These are phyloP conservation scores for Chalara sp. DNA, from an alignment of 2,329 filamentous ascomycete species.

Conservation along the genomic window DNA sequence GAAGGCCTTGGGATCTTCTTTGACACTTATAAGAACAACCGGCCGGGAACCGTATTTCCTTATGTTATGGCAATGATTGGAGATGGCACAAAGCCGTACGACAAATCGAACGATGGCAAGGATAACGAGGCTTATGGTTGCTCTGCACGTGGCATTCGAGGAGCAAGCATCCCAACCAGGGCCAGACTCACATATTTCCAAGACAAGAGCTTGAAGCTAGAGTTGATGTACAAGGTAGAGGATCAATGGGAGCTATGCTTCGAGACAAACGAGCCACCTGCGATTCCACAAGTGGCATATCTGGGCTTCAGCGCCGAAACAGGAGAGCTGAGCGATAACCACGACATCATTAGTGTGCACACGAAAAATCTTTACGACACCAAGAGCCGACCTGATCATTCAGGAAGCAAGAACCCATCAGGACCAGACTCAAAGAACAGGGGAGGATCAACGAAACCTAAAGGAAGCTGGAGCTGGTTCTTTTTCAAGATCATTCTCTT, in stretches of 20 bases:
- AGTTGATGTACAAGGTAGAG: conserved; percentile 90
- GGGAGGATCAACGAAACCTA: conserved; percentile 21
- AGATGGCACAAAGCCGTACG: conserved; percentile 81
- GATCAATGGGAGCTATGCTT: conserved; percentile 89
- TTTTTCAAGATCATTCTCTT: conserved; percentile 80
- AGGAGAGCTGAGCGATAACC: conserved; percentile 93
- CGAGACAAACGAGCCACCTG: conserved; percentile 60
- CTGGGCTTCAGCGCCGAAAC: conserved; percentile 82
- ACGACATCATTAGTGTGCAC: conserved; percentile 85
- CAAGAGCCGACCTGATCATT: conserved; percentile 28
- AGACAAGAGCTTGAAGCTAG: conserved; percentile 83
- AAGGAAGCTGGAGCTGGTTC: conserved; percentile 61
- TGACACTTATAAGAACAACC: conserved; percentile 99
- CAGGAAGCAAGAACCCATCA: conserved; percentile 53
- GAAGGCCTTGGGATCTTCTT: conserved; percentile 89
- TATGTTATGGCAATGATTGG: conserved; percentile 99
- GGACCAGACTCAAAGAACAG: conserved; percentile 54
- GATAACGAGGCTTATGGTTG: conserved; percentile 88
- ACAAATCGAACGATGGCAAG: conserved; percentile 93
- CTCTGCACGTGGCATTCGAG: conserved; percentile 86
- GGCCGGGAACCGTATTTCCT: conserved; percentile 89
- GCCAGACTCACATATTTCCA: conserved; percentile 91
- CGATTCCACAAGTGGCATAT: conserved; percentile 72
- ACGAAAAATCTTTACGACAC: conserved; percentile 84
- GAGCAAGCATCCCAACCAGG: conserved; percentile 73